Conservation (phyloP, 257 asterid genomes). For the Henckelia pumila region DNA sequence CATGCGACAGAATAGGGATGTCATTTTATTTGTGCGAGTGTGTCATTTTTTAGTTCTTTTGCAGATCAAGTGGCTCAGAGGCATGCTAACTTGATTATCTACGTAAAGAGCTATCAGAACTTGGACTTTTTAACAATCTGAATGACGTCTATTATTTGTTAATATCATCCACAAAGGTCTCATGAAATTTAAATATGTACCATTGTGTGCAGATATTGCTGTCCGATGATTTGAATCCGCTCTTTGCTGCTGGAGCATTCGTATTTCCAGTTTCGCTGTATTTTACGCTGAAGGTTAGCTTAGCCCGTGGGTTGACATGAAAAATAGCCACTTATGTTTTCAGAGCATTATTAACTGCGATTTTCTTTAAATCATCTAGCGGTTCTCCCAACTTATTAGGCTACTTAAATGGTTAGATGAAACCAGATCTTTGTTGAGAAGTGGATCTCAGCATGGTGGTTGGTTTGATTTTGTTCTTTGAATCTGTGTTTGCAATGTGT, state of each 20-base stretch:
- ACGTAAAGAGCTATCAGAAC: neutral
- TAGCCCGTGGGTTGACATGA: neutral
- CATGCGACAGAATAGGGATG: slow-evolving; percentile 15
- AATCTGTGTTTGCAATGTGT: slow-evolving; percentile 9
- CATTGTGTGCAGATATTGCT: slow-evolving; percentile 65
- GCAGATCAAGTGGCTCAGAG: slow-evolving; percentile 1
- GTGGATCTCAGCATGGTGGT: slow-evolving; percentile 9
- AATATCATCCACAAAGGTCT: slow-evolving; percentile 12
- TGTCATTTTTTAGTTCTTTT: slow-evolving; percentile 3
- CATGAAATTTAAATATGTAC: slow-evolving; percentile 14
- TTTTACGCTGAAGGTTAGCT: slow-evolving; percentile 72
- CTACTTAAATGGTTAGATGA: slow-evolving; percentile 3
- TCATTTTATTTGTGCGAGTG: slow-evolving; percentile 15
- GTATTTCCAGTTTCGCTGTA: slow-evolving; percentile 77
- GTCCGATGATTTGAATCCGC: slow-evolving; percentile 60
- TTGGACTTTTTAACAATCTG: slow-evolving; percentile 16
- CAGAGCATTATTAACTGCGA: slow-evolving; percentile 12
- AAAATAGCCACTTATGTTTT: neutral
- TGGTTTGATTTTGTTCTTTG: neutral
- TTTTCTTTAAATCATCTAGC: too few relatives aligned
- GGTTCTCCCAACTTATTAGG: too few relatives aligned
- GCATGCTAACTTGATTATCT: slow-evolving; percentile 9
- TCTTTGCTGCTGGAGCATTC: slow-evolving; percentile 79
- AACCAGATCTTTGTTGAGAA: slow-evolving; percentile 18
- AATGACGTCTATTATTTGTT: slow-evolving; percentile 6